phyloP scores from a whole-genome alignment of 1,139 yeast genomes.

The Pichia cactophila region DNA sequence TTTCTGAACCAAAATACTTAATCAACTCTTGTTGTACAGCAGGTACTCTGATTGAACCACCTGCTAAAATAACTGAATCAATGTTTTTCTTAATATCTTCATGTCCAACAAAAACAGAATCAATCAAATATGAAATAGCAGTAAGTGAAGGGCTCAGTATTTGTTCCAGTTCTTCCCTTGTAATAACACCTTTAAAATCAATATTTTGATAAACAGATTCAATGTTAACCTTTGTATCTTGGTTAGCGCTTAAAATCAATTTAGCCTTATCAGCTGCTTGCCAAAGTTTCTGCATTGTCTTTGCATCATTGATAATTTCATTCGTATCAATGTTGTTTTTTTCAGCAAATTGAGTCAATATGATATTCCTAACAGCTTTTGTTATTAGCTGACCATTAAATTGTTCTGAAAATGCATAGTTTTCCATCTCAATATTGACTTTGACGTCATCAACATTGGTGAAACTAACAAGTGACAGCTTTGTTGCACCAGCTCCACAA shows the following conservation, averaged over 20 bases:
- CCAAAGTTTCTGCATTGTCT: conserved; percentile 60
- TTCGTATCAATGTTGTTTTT: conserved; percentile 11
- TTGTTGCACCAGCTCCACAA: conserved; percentile 88
- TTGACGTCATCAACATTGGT: conserved; percentile 34
- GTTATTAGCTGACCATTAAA: conserved; percentile 79
- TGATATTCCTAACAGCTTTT: conserved; percentile 48
- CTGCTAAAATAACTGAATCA: conserved; percentile 70
- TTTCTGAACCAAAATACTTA: conserved; percentile 43
- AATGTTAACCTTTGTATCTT: conserved; percentile 63
- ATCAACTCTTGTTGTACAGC: conserved; percentile 59
- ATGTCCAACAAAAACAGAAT: conserved; percentile 39
- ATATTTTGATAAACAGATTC: conserved; percentile 65
- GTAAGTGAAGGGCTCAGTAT: background rate
- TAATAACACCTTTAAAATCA: conserved; percentile 60
- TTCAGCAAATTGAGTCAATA: conserved; percentile 51
- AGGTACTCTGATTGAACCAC: conserved; percentile 92
- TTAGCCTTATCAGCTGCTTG: conserved; percentile 87
- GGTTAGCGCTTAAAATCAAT: conserved; percentile 76
- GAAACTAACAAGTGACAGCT: conserved; percentile 73
- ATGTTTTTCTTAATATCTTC: conserved; percentile 33
- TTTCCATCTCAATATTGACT: conserved; percentile 53
- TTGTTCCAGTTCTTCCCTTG: conserved; percentile 70
- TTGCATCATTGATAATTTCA: conserved; percentile 37
- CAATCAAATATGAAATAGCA: conserved; percentile 41
- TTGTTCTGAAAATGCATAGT: conserved; percentile 55